Base-by-base conservation (phyloP, 2,329 filamentous ascomycete genomes). In the Penicillium crustosum region DNA sequence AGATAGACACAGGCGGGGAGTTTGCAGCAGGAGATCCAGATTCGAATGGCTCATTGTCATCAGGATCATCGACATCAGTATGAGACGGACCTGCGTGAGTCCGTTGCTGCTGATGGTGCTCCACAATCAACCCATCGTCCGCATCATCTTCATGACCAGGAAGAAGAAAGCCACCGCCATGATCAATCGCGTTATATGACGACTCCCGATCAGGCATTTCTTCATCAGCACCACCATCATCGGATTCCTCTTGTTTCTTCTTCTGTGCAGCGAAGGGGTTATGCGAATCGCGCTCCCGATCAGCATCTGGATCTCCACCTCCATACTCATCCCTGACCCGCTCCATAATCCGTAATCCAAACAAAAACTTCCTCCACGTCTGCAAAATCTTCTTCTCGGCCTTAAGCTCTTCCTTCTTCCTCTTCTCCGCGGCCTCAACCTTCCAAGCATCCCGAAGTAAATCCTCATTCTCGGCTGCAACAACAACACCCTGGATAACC, bases 401-500 rank as follows among this genome's bases (percentile, higher is more conserved):
- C 76, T 96, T 97, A 59, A 89, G 88, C 59, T 94, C 88, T 70
- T 96, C 92, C 67, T 91, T 93, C 50, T 88, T 85, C 49, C 81
- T 81, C 52, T 86, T 84, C 72, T 95, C 91, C 6, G 83, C 86
- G 64, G 91, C 89, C 60, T 94, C 89, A 55, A 87, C 88, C 39
- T 86, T 83, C 78, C 95, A 89, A 61, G 93, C 89, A 68, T 91
- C 89, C 71, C 90, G 86, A 0, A 97, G 83, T 35, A 83, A 72
- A 17, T 87, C 85, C 59, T 90, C 85, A 64, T 96, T 83, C 74
- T 96, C 93, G 61, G 86, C 84, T 0, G 93, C 91, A 2, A 97
- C 84, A 0, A 99, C 92, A 0, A 97, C 91, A 0, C 93, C 94
- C 53, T 90, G 89, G 29, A 97, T 89, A 0, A 97, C 86, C 0